Evolutionary conservation across 2,329 filamentous ascomycete genomes (phyloP).

Genomic region (Fusarium zealandicum): DNA sequence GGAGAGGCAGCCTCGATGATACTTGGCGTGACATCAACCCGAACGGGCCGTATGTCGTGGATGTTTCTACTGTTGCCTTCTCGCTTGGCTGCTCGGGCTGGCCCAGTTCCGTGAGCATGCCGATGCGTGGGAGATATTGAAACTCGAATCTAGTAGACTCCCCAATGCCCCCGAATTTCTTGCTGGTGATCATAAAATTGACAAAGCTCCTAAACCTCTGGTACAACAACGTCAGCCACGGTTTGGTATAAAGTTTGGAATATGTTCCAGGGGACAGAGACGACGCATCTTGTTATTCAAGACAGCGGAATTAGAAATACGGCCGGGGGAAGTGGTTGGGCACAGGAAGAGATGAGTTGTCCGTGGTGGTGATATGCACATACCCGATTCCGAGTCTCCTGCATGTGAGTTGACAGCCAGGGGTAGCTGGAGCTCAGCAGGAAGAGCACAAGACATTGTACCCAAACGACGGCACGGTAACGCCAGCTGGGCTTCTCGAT

Average conservation of each 20-base stretch:
- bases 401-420: constrained; percentile 46
- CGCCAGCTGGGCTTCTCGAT: constrained; percentile 64
- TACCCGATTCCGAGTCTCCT: constrained; percentile 47
- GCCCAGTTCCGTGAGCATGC: constrained; percentile 47
- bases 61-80: neutral
- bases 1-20: neutral
- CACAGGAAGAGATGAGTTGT: neutral
- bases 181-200: constrained; percentile 65
- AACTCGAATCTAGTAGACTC: constrained; percentile 71
- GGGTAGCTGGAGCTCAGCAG: constrained; percentile 56
- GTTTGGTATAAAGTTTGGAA: neutral
- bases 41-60: constrained; percentile 2
- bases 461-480: constrained; percentile 66
- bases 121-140: constrained; percentile 67
- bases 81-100: constrained; percentile 1
- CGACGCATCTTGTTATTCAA: neutral
- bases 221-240: constrained; percentile 21
- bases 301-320: neutral
- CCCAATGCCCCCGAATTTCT: constrained; percentile 67
- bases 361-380: constrained; percentile 7
- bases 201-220: constrained; percentile 40
- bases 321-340: neutral
- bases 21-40: constrained; percentile 10
- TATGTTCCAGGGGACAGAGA: neutral
- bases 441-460: constrained; percentile 73